Conservation (phyloP, 257 asterid species). For the Forsythia viridissima region DNA sequence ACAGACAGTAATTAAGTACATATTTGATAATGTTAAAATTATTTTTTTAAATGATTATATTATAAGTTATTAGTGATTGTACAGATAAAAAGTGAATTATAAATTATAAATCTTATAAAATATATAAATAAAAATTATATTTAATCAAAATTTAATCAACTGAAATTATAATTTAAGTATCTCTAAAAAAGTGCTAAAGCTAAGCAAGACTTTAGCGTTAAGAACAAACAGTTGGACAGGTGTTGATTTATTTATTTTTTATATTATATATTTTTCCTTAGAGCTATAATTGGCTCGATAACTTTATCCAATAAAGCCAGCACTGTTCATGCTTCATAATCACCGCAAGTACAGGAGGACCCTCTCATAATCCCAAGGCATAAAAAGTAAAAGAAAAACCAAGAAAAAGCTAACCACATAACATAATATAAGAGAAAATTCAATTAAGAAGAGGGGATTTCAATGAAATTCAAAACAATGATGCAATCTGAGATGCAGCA, state of each 20-base stretch:
- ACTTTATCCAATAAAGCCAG: neutral
- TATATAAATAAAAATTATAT: too few species aligned
- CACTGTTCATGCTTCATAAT: neutral
- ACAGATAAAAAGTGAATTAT: too few species aligned
- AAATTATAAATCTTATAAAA: too few species aligned
- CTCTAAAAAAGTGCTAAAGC: too few species aligned
- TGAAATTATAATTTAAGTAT: too few species aligned
- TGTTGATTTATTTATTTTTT: neutral
- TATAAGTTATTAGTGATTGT: too few species aligned
- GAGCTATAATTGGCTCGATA: neutral
- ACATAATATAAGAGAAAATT: slow-evolving; percentile 1
- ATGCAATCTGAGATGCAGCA: slow-evolving; percentile 53
- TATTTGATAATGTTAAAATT: too few species aligned
- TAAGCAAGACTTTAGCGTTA: neutral
- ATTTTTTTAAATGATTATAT: too few species aligned
- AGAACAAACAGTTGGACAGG: neutral
- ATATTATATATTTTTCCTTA: neutral
- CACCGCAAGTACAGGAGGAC: neutral
- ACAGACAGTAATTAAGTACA: too few species aligned
- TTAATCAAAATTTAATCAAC: too few species aligned
- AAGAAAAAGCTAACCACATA: neutral
- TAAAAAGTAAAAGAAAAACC: neutral
- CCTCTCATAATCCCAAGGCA: neutral
- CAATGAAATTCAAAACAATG: slow-evolving; percentile 33
- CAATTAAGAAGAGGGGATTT: slow-evolving; percentile 26